Evolutionary conservation across 208 protist genomes (phyloP).

Genomic region (Wallacemonas rigidus): DNA sequence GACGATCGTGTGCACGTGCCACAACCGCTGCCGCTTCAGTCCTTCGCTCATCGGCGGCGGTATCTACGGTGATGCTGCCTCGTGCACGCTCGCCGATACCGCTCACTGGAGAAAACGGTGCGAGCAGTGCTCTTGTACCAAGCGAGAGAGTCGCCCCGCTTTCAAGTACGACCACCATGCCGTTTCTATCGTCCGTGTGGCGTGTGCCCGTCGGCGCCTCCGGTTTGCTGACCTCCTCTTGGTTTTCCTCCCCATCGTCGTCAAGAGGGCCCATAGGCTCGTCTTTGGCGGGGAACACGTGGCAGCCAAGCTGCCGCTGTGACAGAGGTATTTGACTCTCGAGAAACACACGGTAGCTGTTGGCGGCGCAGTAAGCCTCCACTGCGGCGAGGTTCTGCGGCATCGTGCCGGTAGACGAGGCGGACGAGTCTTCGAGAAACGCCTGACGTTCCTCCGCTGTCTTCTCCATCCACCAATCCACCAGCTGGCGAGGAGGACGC

Average conservation of each 20-base stretch:
- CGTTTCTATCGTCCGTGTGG: not conserved
- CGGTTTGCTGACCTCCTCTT: not conserved
- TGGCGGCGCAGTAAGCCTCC: constrained; percentile 48
- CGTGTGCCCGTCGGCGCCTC: not conserved
- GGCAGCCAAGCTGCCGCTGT: constrained; percentile 33
- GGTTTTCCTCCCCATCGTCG: constrained; percentile 18
- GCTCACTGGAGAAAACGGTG: constrained; percentile 8
- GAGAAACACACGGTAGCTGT: constrained; percentile 67
- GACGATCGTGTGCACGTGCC: not conserved
- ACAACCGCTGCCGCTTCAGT: not conserved
- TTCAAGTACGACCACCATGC: not conserved
- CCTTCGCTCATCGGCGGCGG: not conserved
- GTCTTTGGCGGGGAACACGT: constrained; percentile 10
- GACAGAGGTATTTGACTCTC: constrained; percentile 34
- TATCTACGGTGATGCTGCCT: not conserved
- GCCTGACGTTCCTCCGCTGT: constrained; percentile 49
- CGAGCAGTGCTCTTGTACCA: constrained; percentile 3
- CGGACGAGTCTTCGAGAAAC: constrained; percentile 51
- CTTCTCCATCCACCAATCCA: constrained; percentile 78
- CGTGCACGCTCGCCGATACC: not conserved
- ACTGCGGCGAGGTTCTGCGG: constrained; percentile 56
- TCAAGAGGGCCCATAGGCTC: constrained; percentile 9
- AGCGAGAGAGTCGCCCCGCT: not conserved
- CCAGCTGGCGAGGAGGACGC: constrained; percentile 20
- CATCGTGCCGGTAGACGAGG: constrained; percentile 29